Base-by-base conservation (phyloP, 768 basidiomycete species). In the Dendrothele bispora region DNA sequence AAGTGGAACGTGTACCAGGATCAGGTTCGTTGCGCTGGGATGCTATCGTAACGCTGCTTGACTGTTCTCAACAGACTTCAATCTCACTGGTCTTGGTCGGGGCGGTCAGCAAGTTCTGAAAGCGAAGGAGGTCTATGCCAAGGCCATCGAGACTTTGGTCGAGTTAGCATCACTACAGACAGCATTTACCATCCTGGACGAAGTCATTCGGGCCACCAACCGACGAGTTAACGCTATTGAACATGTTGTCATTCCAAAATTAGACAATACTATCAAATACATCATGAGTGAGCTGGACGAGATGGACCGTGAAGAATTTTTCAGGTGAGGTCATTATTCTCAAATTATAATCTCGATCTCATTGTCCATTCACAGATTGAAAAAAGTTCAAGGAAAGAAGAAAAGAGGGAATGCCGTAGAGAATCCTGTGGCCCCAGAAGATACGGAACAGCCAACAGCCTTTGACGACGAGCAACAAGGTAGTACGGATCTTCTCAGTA, bases 191-290 rank as follows among this genome's bases (percentile, higher is more conserved):
- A 98, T 98, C 56, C 82, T 99, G 29, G 97, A 99, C 68, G 97
- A 98, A 69, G 97, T 98, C 51, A 99, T 99, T 61, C 89, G 92
- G 39, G 93, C 95, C n/a, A 98, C 97, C 29, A 99, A 98, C 67
- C 89, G 97, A 43, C 85, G 97, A 53, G 97, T 99, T 32, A 99
- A 99, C 61, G 97, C 97, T 3, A 95, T 99, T 55, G 97, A 99
- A 59, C 93, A 99, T 63, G 85, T 99, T 55, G 76, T 99, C 57
- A 98, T 99, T 49, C 97, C 97, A 15, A 80, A 88, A 36, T 72
- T 99, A 41, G 95, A 98, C 38, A 98, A 98, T 67, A 98, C 97
- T 12, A 92, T 99, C 75, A 91, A 91, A 60, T 99, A 98, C 65
- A 98, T 99, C 64, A 78, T 93, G 61, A 95, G 93, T 49, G 97